Percentiles rank a stretch among this genome's conserved stretches.
Conservation (phyloP, 495 filamentous ascomycete species). For the Aspergillus bertholletiae region DNA sequence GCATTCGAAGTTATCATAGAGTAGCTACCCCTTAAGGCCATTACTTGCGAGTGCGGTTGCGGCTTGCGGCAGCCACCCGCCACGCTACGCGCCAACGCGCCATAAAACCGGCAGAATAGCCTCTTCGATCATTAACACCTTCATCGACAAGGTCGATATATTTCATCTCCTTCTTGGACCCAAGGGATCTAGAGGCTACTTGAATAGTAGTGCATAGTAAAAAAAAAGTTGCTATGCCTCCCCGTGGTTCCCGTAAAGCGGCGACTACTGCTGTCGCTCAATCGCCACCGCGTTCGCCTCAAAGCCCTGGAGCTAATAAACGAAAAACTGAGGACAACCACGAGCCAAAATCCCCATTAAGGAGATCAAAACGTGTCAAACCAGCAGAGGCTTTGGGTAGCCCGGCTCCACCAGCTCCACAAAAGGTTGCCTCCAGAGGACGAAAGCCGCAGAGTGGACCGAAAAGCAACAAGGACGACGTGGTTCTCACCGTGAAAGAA, state of each 20-base stretch:
- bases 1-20: too few relatives aligned
- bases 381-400: conserved; percentile 20
- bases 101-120: neutral
- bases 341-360: conserved; percentile 24
- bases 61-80: neutral
- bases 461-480: neutral
- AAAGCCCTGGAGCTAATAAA: conserved; percentile 13
- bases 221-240: conserved; percentile 14
- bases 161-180: neutral
- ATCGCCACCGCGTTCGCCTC: neutral
- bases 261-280: conserved; percentile 6
- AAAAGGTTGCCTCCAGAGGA: neutral
- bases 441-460: neutral
- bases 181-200: neutral
- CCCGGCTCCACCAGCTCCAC: conserved; percentile 3
- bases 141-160: neutral
- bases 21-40: too few relatives aligned
- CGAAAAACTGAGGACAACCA: conserved; percentile 23
- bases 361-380: conserved; percentile 39
- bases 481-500: conserved; percentile 17
- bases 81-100: neutral
- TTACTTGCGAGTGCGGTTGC: too few relatives aligned
- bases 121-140: neutral
- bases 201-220: neutral
- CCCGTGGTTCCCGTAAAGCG: conserved; percentile 17